phyloP scores from a whole-genome alignment of 495 filamentous ascomycete species.

The Penicillium turbatum region DNA sequence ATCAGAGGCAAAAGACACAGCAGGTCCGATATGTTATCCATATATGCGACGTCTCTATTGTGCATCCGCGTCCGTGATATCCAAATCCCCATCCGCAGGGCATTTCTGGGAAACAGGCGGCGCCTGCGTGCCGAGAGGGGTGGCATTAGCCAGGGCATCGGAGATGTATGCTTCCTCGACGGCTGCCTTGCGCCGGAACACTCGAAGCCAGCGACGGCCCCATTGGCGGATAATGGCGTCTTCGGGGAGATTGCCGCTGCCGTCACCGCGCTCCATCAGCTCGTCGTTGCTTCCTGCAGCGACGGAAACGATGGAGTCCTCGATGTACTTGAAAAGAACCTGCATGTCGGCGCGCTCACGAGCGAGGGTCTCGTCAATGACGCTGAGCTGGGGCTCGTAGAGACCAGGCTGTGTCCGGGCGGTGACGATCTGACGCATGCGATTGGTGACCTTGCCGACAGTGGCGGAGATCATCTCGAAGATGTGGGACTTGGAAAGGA shows the following conservation, averaged over 20 bases:
- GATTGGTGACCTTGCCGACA: constrained; percentile 85
- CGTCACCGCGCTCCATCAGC: constrained; percentile 53
- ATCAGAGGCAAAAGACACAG: neutral
- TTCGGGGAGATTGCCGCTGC: constrained; percentile 38
- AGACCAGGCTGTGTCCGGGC: constrained; percentile 52
- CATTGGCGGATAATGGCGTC: constrained; percentile 70
- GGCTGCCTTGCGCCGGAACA: constrained; percentile 73
- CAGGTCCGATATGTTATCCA: neutral
- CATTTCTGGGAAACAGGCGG: constrained; percentile 22
- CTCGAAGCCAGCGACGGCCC: constrained; percentile 81
- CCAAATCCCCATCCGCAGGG: constrained; percentile 29
- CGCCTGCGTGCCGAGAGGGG: constrained; percentile 32
- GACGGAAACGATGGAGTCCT: constrained; percentile 71
- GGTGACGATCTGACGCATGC: constrained; percentile 75
- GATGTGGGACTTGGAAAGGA: constrained; percentile 66
- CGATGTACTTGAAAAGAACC: constrained; percentile 71
- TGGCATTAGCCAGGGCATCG: constrained; percentile 38
- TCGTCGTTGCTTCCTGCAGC: constrained; percentile 70
- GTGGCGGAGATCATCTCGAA: constrained; percentile 89
- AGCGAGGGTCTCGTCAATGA: constrained; percentile 60
- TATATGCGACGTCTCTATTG: constrained; percentile 3
- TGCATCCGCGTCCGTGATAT: constrained; percentile 30
- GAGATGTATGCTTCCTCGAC: constrained; percentile 70
- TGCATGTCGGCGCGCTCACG: constrained; percentile 69
- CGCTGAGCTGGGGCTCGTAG: constrained; percentile 55